Base-by-base conservation (phyloP, 2,329 filamentous ascomycete species). In the Hypoxylon sp. region DNA sequence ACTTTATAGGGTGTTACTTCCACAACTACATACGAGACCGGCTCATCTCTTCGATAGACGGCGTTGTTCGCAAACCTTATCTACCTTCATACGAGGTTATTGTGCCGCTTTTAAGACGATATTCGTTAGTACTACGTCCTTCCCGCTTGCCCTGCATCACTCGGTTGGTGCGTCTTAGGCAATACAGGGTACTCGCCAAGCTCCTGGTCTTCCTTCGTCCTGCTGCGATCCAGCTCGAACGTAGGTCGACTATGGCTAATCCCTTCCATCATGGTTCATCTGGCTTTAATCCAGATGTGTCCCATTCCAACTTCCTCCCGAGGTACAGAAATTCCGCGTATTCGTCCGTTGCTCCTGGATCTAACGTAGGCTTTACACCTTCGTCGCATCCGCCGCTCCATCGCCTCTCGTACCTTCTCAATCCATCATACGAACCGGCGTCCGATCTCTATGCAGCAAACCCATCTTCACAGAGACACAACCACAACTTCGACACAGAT, bases 321-420 rank as follows among this genome's bases (percentile, higher is more conserved):
- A 78, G 79, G 49, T 78, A 72, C 17, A 73, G 80, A 45, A 68
- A 63, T 59, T 75, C 77, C 49, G 81, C 82, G n/a, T 82, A 83
- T 73, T 80, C 81, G 2, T 80, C 81, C n/a, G 76, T 80, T 45
- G 80, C 80, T 48, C 79, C 80, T 55, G 78, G 80, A 67, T 72
- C 78, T 66, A 69, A 79, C 60, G 62, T 69, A 6, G 43, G 60
- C 21, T 61, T 74, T 19, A 53, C 69, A 10, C 68, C 73, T 6
- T 57, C 73, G 64, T 77, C 73, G 75, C 80, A 71, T 74, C 80
- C 74, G 73, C 72, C 76, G 71, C 69, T 76, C 75, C 76, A 81
- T 79, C 71, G 83, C 81, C 67, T 86, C 74, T 85, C 86, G 2
- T 85, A 89, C 72, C 82, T 90, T 34, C 79, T 87, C 69, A 87